Evolutionary conservation across 2,329 filamentous ascomycete genomes (phyloP).

Genomic region (Fusarium avenaceum): DNA sequence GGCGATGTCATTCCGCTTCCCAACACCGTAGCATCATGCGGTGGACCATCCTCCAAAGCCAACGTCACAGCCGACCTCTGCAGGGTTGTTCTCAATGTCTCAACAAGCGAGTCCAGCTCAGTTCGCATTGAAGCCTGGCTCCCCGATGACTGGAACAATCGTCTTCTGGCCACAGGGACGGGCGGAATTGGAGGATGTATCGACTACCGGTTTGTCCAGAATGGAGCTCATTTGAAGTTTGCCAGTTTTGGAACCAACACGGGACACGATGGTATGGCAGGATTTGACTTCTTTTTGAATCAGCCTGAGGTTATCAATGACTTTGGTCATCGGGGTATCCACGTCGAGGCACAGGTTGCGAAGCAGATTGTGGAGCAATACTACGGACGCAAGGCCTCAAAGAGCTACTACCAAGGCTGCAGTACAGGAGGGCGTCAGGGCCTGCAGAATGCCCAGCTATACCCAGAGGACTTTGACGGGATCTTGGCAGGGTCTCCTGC

Average conservation of each 20-base stretch:
- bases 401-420: constrained; percentile 19
- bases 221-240: constrained; percentile 9
- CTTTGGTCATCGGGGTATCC: constrained; percentile 14
- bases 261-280: constrained; percentile 3
- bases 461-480: constrained; percentile 18
- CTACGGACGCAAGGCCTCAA: not conserved
- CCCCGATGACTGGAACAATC: constrained; percentile 9
- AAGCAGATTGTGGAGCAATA: constrained; percentile 18
- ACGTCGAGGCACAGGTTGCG: constrained; percentile 4
- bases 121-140: constrained; percentile 15
- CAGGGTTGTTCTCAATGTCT: constrained; percentile 8
- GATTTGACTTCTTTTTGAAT: constrained; percentile 18
- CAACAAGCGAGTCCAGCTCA: constrained; percentile 9
- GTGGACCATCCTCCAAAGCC: not conserved
- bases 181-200: constrained; percentile 19
- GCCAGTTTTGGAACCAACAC: constrained; percentile 15
- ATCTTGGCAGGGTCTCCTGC: constrained; percentile 13
- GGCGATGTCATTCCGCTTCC: constrained; percentile 8
- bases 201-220: not conserved
- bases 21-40: constrained; percentile 11
- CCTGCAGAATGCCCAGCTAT: constrained; percentile 15
- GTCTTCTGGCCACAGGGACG: constrained; percentile 12
- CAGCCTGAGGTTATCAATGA: constrained; percentile 13
- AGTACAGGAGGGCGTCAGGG: constrained; percentile 16
- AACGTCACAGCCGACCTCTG: constrained; percentile 8